phyloP scores from a whole-genome alignment of 805 yeast genomes.

The Candida multigemmis region DNA sequence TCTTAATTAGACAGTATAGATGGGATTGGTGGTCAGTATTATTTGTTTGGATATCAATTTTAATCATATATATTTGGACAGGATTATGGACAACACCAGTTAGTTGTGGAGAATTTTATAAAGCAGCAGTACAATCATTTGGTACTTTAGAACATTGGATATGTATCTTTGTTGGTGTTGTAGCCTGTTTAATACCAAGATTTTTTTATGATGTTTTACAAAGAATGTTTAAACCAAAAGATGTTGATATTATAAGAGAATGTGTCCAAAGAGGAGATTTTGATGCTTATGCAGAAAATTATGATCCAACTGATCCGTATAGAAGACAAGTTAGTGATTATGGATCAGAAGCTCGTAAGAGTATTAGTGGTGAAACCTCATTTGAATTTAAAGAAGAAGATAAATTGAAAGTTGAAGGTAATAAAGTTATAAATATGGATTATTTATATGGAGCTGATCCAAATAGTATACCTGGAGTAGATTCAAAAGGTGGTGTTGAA shows the following conservation, averaged over 20 bases:
- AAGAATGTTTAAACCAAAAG: slow-evolving; percentile 50
- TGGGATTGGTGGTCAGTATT: slow-evolving; percentile 74
- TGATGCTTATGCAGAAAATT: slow-evolving; percentile 53
- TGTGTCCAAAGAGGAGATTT: slow-evolving; percentile 60
- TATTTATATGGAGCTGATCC: too few species aligned
- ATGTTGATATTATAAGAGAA: slow-evolving; percentile 68
- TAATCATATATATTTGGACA: slow-evolving; percentile 66
- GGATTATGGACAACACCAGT: slow-evolving; percentile 64
- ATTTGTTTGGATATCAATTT: slow-evolving; percentile 47
- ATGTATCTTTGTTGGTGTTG: slow-evolving; percentile 52
- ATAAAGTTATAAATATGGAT: too few species aligned
- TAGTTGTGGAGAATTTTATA: slow-evolving; percentile 49
- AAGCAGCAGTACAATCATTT: slow-evolving; percentile 55
- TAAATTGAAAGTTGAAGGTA: too few species aligned
- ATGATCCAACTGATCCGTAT: slow-evolving; percentile 77
- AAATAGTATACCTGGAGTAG: too few species aligned
- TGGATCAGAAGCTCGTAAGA: slow-evolving; percentile 8
- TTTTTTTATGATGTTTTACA: slow-evolving; percentile 49
- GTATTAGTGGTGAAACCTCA: slow-evolving; percentile 9
- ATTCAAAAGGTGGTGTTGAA: too few species aligned
- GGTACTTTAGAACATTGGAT: slow-evolving; percentile 63
- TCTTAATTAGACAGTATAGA: slow-evolving; percentile 58
- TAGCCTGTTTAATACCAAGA: slow-evolving; percentile 61
- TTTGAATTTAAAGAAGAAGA: too few species aligned
- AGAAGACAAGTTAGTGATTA: slow-evolving; percentile 45